Conservation (phyloP, 2,329 filamentous ascomycete genomes). For the Colletotrichum sp. region DNA sequence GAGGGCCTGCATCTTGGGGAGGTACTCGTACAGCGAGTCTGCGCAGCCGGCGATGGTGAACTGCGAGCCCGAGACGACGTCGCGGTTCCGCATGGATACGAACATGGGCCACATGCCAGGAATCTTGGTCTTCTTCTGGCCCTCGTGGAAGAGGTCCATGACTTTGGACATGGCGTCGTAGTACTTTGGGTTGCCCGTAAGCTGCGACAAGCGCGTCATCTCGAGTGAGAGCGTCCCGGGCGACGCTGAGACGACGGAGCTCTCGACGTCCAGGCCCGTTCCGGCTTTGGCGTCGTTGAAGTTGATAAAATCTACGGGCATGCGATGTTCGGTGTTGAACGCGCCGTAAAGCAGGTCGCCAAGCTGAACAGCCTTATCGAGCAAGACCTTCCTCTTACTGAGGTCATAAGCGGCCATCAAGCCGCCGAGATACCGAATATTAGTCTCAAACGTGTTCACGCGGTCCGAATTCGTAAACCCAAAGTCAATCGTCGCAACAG, state of each 20-base stretch:
- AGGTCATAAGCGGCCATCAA: constrained; percentile 73
- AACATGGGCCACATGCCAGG: constrained; percentile 77
- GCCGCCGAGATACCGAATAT: constrained; percentile 73
- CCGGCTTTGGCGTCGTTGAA: constrained; percentile 44
- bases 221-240: constrained; percentile 74
- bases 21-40: constrained; percentile 48
- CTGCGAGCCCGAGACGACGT: constrained; percentile 29
- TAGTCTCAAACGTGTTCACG: constrained; percentile 72
- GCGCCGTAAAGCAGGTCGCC: constrained; percentile 68
- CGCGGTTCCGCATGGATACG: constrained; percentile 62
- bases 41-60: constrained; percentile 44
- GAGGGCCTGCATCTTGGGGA: constrained; percentile 55
- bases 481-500: constrained; percentile 53
- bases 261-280: constrained; percentile 35
- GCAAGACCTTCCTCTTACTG: constrained; percentile 57
- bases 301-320: constrained; percentile 59
- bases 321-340: constrained; percentile 71
- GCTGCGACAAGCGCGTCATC: constrained; percentile 73
- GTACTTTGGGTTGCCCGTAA: constrained; percentile 76
- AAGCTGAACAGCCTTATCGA: constrained; percentile 67
- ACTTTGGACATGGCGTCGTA: constrained; percentile 74
- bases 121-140: constrained; percentile 69
- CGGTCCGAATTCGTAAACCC: constrained; percentile 35
- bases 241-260: constrained; percentile 46
- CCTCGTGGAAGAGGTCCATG: constrained; percentile 68